phyloP scores from a whole-genome alignment of 2,329 filamentous ascomycete genomes.

The Diaporthe vexans region DNA sequence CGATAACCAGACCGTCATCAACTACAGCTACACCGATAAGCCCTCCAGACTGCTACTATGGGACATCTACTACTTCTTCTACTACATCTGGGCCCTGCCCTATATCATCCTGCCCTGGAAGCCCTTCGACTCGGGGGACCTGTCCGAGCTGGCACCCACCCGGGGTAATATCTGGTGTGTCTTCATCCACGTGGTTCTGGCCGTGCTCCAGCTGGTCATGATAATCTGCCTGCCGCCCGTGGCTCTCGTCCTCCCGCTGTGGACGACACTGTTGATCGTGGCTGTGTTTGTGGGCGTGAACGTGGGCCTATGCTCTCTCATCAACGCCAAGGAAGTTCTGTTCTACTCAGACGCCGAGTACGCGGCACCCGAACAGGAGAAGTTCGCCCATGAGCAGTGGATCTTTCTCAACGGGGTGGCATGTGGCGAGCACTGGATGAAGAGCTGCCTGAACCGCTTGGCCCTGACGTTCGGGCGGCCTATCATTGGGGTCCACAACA shows the following conservation, averaged over 20 bases:
- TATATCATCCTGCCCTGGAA: constrained; percentile 72
- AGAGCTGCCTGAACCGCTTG: constrained; percentile 78
- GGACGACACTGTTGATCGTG: constrained; percentile 57
- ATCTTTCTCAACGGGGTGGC: constrained; percentile 84
- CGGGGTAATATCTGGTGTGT: constrained; percentile 69
- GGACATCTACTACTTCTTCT: constrained; percentile 70
- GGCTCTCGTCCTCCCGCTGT: constrained; percentile 62
- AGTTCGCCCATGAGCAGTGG: constrained; percentile 74
- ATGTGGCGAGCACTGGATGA: constrained; percentile 75
- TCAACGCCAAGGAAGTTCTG: constrained; percentile 65
- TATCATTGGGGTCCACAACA: constrained; percentile 81
- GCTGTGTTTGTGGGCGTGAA: constrained; percentile 64
- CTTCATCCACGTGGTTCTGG: constrained; percentile 69
- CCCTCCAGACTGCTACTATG: constrained; percentile 65
- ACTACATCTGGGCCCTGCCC: constrained; percentile 69
- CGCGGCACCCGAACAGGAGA: constrained; percentile 63
- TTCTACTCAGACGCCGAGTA: constrained; percentile 68
- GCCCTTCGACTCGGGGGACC: constrained; percentile 64
- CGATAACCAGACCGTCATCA: constrained; percentile 69
- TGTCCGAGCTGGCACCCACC: constrained; percentile 76
- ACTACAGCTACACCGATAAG: constrained; percentile 72
- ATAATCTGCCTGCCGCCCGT: constrained; percentile 68
- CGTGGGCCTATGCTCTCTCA: constrained; percentile 62
- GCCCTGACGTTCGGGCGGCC: constrained; percentile 80
- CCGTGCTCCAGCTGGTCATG: constrained; percentile 72